Evolutionary conservation across 495 filamentous ascomycete genomes (phyloP), one percentile per base, ranked within the genome.

Genomic region (Letharia columbiana): DNA sequence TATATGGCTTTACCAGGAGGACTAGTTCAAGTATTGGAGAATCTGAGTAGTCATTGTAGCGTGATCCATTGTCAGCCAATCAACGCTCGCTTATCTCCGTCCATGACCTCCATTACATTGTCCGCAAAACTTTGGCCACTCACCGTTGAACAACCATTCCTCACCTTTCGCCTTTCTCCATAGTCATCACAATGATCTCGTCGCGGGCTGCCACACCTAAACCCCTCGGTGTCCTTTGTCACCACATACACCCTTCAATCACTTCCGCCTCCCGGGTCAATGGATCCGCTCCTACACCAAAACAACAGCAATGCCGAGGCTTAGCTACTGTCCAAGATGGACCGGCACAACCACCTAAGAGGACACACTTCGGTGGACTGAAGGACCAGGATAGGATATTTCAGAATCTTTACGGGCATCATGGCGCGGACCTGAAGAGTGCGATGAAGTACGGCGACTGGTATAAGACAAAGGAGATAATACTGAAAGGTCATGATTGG

Each of bases 381-480:
- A 86, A 84, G 75, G 94, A 98, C 76, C 91, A 98, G 80, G 94
- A 98, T 74, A 86, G 94, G 70, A 98, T 98, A 80, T 98, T 98
- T 79, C 92, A 92, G 78, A 98, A 98, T 79, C 86, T 98, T 31
- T 98, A 98, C 80, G 86, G 89, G 67, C 91, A 94, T 72, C 92
- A 89, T 83, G 90, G 90, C 40, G 81, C 89, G 56, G 92, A 97
- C 80, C 78, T 98, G 64, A 91, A 93, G 82, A 87, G 83, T 67
- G 91, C 94, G n/a, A 91, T 89, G 90, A 96, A 96, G 80, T 96
- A 93, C 82, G 94, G 94, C 71, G 95, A 98, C 77, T 98, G 94
- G 94, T 84, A 98, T 80, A 96, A 93, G 82, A 98, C 94, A 60
- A 98, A 98, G 83, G 94, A 98, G 77, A 98, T 98, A 58, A 76